phyloP scores from a whole-genome alignment of 2,329 filamentous ascomycete species.

The Fusarium sp. region DNA sequence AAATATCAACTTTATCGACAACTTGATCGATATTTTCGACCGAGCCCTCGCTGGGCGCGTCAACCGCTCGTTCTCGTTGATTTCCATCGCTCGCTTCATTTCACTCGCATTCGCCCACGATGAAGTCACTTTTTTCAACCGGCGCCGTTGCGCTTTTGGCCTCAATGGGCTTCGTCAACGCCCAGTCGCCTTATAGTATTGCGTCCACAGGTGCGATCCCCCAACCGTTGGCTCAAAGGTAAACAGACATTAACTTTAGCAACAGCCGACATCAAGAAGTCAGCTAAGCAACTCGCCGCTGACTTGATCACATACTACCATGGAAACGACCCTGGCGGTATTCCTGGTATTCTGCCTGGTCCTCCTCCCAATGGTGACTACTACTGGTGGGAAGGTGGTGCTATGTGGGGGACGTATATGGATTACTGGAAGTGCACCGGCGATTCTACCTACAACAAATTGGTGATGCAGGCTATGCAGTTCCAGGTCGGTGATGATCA shows the following conservation, averaged over 20 bases:
- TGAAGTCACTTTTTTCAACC: conserved; percentile 39
- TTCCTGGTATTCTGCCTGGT: conserved; percentile 61
- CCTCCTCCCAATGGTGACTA: conserved; percentile 61
- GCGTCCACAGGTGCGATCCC: conserved; percentile 37
- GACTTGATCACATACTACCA: conserved; percentile 61
- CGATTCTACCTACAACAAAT: conserved; percentile 67
- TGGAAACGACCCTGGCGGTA: conserved; percentile 58
- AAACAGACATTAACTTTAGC: conserved; percentile 27
- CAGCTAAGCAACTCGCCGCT: conserved; percentile 55
- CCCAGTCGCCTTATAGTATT: conserved; percentile 43
- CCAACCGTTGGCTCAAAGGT: not conserved
- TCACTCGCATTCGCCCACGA: conserved; percentile 10
- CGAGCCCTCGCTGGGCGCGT: conserved; percentile 33
- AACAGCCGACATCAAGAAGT: conserved; percentile 54
- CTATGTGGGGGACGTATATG: conserved; percentile 71
- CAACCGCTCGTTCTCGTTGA: conserved; percentile 22
- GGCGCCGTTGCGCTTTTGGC: conserved; percentile 42
- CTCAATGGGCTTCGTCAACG: conserved; percentile 35
- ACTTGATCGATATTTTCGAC: conserved; percentile 1
- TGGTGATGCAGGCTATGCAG: conserved; percentile 63
- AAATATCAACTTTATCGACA: conserved; percentile 2
- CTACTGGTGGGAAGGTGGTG: conserved; percentile 76
- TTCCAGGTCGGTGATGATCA: conserved; percentile 64
- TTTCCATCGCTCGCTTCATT: conserved; percentile 11
- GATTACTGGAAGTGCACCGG: conserved; percentile 74